Conservation (phyloP, 2,329 filamentous ascomycete genomes). For the Diatrype stigma region DNA sequence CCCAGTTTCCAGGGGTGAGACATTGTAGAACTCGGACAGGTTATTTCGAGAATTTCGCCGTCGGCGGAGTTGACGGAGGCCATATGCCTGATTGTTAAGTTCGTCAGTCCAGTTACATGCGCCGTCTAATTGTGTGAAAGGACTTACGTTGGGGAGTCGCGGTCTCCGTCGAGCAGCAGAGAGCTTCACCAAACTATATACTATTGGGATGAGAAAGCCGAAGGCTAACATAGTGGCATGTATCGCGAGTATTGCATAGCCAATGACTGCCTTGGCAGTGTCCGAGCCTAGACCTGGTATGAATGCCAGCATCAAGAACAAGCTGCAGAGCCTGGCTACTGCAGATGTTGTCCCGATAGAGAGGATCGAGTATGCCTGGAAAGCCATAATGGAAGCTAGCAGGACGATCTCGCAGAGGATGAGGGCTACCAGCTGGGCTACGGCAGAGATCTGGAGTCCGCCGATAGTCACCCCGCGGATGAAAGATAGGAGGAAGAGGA, state of each 20-base stretch:
- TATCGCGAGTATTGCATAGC: constrained; percentile 62
- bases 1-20: neutral
- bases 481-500: constrained; percentile 9
- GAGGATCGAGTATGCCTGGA: constrained; percentile 5
- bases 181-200: constrained; percentile 20
- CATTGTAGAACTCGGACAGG: neutral
- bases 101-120: neutral
- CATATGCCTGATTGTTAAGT: neutral
- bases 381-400: constrained; percentile 6
- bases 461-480: constrained; percentile 11
- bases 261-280: constrained; percentile 61
- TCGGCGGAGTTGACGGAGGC: constrained; percentile 2
- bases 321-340: constrained; percentile 51
- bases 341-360: constrained; percentile 3
- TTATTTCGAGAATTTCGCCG: neutral
- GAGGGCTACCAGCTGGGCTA: constrained; percentile 7
- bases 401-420: constrained; percentile 10
- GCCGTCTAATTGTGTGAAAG: neutral
- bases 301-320: constrained; percentile 38
- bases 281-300: constrained; percentile 59
- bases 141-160: neutral
- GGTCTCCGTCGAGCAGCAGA: neutral
- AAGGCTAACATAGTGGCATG: constrained; percentile 33
- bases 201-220: constrained; percentile 62
- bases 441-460: constrained; percentile 11